Evolutionary conservation across 2,329 filamentous ascomycete species (phyloP), one percentile per base, ranked within the genome.

Genomic region (Alternaria viburni): DNA sequence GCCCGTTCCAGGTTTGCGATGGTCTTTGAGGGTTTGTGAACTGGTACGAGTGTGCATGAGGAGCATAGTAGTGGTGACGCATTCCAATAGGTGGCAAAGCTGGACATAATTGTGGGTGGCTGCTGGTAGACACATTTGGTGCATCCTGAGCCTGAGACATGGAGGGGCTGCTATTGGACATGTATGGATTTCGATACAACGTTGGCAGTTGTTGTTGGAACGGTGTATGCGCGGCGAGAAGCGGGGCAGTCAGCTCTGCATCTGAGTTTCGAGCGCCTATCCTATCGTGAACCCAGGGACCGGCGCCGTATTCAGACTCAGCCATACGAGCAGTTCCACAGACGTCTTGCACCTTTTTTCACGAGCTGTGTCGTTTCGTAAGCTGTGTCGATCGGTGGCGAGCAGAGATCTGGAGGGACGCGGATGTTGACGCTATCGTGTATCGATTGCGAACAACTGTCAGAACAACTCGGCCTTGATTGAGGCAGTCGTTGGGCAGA

Each of bases 311-410:
- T 58, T 74, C 67, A 26, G 69, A 59, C n/a, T 75, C 74, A 32
- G 75, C 73, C 76, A 78, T 78, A 41, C 41, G 59, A 56, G 52
- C 43, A 62, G 58, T 62, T 56, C 54, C 30, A 17, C 21, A 23
- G 54, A 51, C 4, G 50, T 21, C 26, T 45, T 25, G 43, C 36
- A 49, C 26, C 19, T 32, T 43, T 49, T 32, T 50, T 56, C 17
- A 25, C 50, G 28, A 54, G 30, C 25, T 23, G 30, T 36, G n/a
- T 25, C 23, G 30, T 36, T 21, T 25, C 28, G 21, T 32, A 25
- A 41, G 43, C 32, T 19, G 46, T 47, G 46, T 52, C 45, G 54
- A 47, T 21, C 36, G 32, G 50, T 51, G 51, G 45, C 23, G 44
- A 51, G 61, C 36, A 47, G 41, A 43, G 25, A 25, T 54, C 44